A percentile compares a stretch with the other conserved stretches of the same genome.
phyloP scores from a whole-genome alignment of 2,329 filamentous ascomycete species.

The Pleomassaria siparia region DNA sequence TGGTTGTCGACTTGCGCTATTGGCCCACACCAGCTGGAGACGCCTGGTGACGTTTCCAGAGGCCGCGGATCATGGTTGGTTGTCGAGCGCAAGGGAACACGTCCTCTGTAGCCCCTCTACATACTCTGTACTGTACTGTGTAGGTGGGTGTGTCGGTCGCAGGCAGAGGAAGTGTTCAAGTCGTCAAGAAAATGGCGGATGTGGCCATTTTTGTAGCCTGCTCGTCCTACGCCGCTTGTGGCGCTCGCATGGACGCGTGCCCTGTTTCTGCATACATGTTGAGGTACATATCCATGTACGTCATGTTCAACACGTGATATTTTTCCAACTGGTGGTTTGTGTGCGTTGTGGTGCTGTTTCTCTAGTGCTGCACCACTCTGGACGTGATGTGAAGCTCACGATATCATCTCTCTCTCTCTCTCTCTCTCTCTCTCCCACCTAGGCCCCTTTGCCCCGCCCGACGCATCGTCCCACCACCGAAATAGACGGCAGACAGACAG shows the following conservation, averaged over 20 bases:
- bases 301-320: conserved; percentile 22
- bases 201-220: conserved; percentile 35
- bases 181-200: conserved; percentile 23
- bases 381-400: conserved; percentile 19
- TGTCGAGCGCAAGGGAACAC: conserved; percentile 45
- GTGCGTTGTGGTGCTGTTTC: too few relatives aligned
- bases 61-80: conserved; percentile 21
- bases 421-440: too few relatives aligned
- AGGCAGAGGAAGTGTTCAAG: conserved; percentile 41
- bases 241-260: conserved; percentile 22
- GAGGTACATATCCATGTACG: neutral
- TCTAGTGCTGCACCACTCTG: too few relatives aligned
- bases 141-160: conserved; percentile 23
- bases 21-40: conserved; percentile 28
- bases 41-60: conserved; percentile 28
- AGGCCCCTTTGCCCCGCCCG: neutral
- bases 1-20: conserved; percentile 41
- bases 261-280: conserved; percentile 35
- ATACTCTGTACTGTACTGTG: too few relatives aligned
- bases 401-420: neutral
- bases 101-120: too few relatives aligned
- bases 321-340: too few relatives aligned
- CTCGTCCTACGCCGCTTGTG: conserved; percentile 17
- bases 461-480: neutral
- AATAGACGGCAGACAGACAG: neutral